These are phyloP conservation scores for Neurospora hispaniola DNA, from an alignment of 495 filamentous ascomycete genomes.

Conservation along the genomic window DNA sequence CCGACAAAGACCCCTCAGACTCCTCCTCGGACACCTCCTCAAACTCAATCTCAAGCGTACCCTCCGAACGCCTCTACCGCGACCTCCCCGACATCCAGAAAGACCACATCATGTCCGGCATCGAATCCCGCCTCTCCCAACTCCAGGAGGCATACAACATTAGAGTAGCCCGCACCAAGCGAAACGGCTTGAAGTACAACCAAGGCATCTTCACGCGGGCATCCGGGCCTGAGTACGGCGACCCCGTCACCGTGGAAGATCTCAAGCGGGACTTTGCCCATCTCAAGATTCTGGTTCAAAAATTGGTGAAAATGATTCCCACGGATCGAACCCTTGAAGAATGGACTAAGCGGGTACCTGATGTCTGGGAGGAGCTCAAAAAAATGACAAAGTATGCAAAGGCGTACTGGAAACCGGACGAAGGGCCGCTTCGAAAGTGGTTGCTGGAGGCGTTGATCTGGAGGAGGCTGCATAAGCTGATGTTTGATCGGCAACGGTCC, in stretches of 20 bases:
- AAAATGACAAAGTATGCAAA: slow-evolving; percentile 9
- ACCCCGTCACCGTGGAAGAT: background rate
- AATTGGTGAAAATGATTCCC: background rate
- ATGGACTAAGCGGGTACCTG: slow-evolving; percentile 3
- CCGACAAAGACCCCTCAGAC: background rate
- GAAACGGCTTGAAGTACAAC: background rate
- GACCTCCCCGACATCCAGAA: background rate
- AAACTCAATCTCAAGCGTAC: background rate
- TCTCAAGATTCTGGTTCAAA: background rate
- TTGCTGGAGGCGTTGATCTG: background rate
- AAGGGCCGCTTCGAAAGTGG: background rate
- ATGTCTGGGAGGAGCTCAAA: background rate
- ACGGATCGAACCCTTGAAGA: slow-evolving; percentile 13
- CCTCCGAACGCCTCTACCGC: background rate
- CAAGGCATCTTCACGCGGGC: background rate
- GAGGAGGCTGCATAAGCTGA: background rate
- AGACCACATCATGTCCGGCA: background rate
- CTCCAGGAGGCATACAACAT: background rate
- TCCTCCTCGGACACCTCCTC: background rate
- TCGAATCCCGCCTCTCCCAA: background rate
- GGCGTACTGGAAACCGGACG: background rate
- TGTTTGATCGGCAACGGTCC: background rate
- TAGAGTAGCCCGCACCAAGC: too few species aligned
- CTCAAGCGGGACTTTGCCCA: background rate
- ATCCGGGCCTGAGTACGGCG: background rate